Percentiles rank a stretch among this genome's conserved stretches.
Conservation (phyloP, 495 filamentous ascomycete species). For the Hyaloscypha variabilis region DNA sequence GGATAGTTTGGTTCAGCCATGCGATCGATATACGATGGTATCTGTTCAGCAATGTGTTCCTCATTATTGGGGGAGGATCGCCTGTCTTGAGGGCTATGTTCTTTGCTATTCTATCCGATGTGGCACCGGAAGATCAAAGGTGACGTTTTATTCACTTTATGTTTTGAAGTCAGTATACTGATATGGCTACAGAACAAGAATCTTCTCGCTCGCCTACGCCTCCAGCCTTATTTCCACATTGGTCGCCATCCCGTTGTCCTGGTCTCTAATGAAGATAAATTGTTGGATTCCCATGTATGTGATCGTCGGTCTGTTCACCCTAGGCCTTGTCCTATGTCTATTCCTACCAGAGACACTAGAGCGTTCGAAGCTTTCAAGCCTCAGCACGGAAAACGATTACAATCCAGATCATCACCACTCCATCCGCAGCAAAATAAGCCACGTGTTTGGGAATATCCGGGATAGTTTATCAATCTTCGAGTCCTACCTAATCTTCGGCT, state of each 20-base stretch:
- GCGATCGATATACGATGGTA: slow-evolving; percentile 13
- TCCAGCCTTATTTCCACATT: not conserved
- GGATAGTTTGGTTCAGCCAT: not conserved
- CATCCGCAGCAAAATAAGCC: not conserved
- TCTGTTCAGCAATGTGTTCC: slow-evolving; percentile 14
- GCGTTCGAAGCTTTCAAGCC: no score
- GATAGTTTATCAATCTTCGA: slow-evolving; percentile 8
- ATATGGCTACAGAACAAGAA: not conserved
- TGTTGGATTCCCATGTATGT: slow-evolving; percentile 4
- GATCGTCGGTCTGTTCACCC: not conserved
- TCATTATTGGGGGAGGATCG: slow-evolving; percentile 19
- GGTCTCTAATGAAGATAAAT: slow-evolving; percentile 15
- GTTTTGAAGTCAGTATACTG: no score
- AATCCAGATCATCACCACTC: no score
- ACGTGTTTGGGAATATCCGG: not conserved
- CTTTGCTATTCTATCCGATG: slow-evolving; percentile 18
- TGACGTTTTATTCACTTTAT: not conserved
- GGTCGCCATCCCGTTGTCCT: slow-evolving; percentile 9
- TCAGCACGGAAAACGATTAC: no score
- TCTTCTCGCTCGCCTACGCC: slow-evolving; percentile 9
- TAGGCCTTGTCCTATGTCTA: no score
- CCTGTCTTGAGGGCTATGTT: not conserved
- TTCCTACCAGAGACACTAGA: no score
- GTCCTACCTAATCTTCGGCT: not conserved
- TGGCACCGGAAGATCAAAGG: slow-evolving; percentile 17